phyloP scores from a whole-genome alignment of 352 stramenopile genomes.

The Phytophthora nicotianae region DNA sequence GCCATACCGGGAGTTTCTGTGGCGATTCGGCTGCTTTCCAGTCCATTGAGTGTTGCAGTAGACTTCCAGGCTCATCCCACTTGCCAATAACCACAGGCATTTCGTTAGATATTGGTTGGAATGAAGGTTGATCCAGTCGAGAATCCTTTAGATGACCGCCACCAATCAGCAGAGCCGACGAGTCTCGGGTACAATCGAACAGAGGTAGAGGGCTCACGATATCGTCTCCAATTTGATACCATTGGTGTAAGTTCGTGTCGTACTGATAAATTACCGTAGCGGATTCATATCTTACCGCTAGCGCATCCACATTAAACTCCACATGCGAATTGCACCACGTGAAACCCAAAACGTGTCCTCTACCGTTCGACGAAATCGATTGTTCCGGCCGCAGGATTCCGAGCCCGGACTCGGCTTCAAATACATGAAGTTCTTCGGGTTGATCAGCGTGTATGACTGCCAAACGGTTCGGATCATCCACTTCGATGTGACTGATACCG shows the following conservation, averaged over 20 bases:
- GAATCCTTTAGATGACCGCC: constrained; percentile 45
- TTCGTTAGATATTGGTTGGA: constrained; percentile 59
- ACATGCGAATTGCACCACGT: constrained; percentile 84
- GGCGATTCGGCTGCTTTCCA: constrained; percentile 74
- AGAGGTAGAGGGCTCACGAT: constrained; percentile 57
- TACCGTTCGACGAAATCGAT: constrained; percentile 57
- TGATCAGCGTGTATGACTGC: constrained; percentile 59
- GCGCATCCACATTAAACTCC: constrained; percentile 83
- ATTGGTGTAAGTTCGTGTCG: constrained; percentile 61
- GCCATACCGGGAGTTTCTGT: constrained; percentile 84
- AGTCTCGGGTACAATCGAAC: constrained; percentile 85
- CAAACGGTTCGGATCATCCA: constrained; percentile 85
- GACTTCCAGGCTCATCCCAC: constrained; percentile 77
- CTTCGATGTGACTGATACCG: constrained; percentile 76
- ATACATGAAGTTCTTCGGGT: constrained; percentile 64
- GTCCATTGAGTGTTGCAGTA: constrained; percentile 76
- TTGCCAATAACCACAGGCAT: constrained; percentile 81
- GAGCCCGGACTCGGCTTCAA: constrained; percentile 82
- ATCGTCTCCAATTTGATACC: constrained; percentile 66
- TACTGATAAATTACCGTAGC: constrained; percentile 84
- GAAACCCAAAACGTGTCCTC: constrained; percentile 69
- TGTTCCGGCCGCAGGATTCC: constrained; percentile 79
- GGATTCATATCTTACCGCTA: constrained; percentile 74
- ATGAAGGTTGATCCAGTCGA: constrained; percentile 11
- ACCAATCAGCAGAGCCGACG: constrained; percentile 77